Conservation (phyloP, 257 asterid genomes). For the Scutellaria minor region DNA sequence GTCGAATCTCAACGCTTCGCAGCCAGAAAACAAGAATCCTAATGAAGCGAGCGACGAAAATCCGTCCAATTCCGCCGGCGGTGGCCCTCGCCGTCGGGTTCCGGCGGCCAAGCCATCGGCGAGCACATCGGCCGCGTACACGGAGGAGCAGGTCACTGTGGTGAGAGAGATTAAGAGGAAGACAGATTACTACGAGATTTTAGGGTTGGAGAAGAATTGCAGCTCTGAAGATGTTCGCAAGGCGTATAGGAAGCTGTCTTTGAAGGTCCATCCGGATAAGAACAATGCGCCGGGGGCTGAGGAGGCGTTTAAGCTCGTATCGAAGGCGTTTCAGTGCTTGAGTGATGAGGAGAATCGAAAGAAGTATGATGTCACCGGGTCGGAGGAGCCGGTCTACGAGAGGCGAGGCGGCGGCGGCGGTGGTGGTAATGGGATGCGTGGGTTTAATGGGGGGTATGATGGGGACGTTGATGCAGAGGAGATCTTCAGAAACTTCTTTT, state of each 20-base stretch:
- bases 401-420: conserved; percentile 41
- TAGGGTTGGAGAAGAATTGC: conserved; percentile 79
- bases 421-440: conserved; percentile 63
- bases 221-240: conserved; percentile 74
- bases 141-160: conserved; percentile 69
- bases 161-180: conserved; percentile 79
- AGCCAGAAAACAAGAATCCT: conserved; percentile 47
- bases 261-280: conserved; percentile 98
- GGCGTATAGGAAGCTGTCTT: conserved; percentile 82
- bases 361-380: conserved; percentile 69
- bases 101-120: conserved; percentile 49
- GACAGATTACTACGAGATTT: conserved; percentile 85
- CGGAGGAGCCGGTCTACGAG: conserved; percentile 74
- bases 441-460: conserved; percentile 77
- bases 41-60: conserved; percentile 37
- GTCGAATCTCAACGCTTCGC: conserved; percentile 48
- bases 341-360: conserved; percentile 77
- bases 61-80: conserved; percentile 41
- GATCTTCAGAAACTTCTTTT: conserved; percentile 92
- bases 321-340: conserved; percentile 92
- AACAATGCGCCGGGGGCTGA: conserved; percentile 94
- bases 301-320: conserved; percentile 94
- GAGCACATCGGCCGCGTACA: conserved; percentile 47
- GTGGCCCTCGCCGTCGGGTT: conserved; percentile 69
- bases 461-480: conserved; percentile 86